Conservation (phyloP, 1,284 basidiomycete species). For the Trichosporon sp. region DNA sequence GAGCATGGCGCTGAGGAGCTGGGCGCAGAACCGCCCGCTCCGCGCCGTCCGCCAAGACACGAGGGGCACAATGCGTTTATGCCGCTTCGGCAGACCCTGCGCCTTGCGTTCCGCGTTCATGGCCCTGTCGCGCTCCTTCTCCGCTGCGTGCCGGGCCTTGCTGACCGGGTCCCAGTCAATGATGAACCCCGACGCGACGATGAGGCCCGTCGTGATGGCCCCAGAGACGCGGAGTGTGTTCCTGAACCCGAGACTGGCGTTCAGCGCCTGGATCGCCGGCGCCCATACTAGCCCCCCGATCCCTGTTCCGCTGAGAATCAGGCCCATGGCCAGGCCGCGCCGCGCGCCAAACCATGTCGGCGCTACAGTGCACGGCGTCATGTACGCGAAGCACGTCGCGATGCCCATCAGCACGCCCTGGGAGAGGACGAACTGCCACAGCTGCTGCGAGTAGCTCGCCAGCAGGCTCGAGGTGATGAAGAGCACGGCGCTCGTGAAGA, state of each 20-base stretch:
- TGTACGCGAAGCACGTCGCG: conserved; percentile 42
- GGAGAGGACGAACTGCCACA: conserved; percentile 45
- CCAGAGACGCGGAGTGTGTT: conserved; percentile 39
- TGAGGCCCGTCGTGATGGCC: conserved; percentile 27
- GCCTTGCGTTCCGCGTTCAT: not conserved
- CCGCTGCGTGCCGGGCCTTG: conserved; percentile 32
- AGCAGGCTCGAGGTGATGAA: conserved; percentile 33
- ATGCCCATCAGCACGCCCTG: conserved; percentile 42
- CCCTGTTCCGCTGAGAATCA: conserved; percentile 44
- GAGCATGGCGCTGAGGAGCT: conserved; percentile 33
- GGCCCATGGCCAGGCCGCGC: conserved; percentile 44
- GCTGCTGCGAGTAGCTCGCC: conserved; percentile 32
- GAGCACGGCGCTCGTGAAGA: conserved; percentile 33
- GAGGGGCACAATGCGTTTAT: conserved; percentile 30
- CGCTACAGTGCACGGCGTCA: conserved; percentile 41
- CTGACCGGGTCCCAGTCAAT: conserved; percentile 41
- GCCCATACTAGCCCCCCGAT: conserved; percentile 44
- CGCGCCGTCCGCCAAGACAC: conserved; percentile 41
- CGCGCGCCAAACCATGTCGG: conserved; percentile 41
- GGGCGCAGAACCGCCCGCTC: conserved; percentile 33
- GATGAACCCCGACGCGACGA: conserved; percentile 27
- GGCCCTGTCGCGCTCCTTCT: conserved; percentile 11
- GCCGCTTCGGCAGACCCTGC: not conserved
- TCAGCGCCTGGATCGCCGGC: conserved; percentile 38
- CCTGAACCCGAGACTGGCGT: conserved; percentile 35